phyloP scores from a whole-genome alignment of 2,329 filamentous ascomycete species.

The Nemania bipapillata region DNA sequence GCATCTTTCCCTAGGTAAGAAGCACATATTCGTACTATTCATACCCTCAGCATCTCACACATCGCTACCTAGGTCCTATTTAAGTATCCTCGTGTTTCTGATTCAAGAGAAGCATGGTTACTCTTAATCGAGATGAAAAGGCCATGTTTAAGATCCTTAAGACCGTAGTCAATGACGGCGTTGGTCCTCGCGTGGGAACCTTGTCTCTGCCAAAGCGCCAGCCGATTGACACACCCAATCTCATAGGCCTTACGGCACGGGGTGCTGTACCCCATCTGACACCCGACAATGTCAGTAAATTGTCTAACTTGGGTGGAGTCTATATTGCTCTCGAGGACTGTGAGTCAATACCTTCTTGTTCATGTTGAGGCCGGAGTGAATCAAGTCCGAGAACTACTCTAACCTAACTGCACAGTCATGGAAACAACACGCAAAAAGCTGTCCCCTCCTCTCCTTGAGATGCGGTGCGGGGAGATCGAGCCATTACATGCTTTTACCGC shows the following conservation, averaged over 20 bases:
- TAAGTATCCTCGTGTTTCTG: background rate
- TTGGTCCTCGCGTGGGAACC: slow-evolving; percentile 72
- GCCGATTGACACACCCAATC: slow-evolving; percentile 83
- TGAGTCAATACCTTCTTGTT: slow-evolving; percentile 65
- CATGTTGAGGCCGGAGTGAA: background rate
- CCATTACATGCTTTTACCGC: slow-evolving; percentile 81
- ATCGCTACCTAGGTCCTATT: no score
- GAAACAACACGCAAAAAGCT: slow-evolving; percentile 57
- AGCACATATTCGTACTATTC: background rate
- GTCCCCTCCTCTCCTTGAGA: slow-evolving; percentile 63
- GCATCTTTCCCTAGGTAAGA: background rate
- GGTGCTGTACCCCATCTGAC: slow-evolving; percentile 88
- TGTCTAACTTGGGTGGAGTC: slow-evolving; percentile 73
- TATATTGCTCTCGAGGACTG: slow-evolving; percentile 94
- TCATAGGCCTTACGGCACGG: slow-evolving; percentile 81
- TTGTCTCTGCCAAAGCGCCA: slow-evolving; percentile 71
- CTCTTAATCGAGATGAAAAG: slow-evolving; percentile 36
- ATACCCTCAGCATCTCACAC: no score
- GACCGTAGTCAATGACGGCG: slow-evolving; percentile 53
- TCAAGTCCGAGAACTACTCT: slow-evolving; percentile 2
- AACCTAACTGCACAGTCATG: slow-evolving; percentile 59
- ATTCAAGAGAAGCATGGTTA: slow-evolving; percentile 30
- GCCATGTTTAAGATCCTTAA: slow-evolving; percentile 63
- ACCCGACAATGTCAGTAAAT: slow-evolving; percentile 78
- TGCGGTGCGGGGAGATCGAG: slow-evolving; percentile 54